Conservation (phyloP, 2,329 filamentous ascomycete genomes). For the Xylariaceae sp. region DNA sequence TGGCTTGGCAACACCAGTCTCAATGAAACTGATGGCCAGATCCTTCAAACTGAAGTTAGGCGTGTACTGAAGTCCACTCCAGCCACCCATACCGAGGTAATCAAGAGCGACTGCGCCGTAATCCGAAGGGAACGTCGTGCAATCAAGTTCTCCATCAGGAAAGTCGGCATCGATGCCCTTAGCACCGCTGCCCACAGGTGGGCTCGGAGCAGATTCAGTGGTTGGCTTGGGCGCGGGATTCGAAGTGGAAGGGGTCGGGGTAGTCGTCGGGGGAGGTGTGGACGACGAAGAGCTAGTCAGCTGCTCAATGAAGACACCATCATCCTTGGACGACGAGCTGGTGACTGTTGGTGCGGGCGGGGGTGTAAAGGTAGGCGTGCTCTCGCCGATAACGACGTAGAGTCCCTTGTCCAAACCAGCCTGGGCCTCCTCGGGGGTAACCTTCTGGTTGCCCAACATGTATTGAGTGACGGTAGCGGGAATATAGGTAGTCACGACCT, state of each 20-base stretch:
- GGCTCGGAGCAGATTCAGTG: slow-evolving; percentile 37
- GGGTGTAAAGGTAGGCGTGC: slow-evolving; percentile 59
- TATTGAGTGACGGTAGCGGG: slow-evolving; percentile 73
- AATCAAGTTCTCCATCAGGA: slow-evolving; percentile 75
- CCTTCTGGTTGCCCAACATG: slow-evolving; percentile 68
- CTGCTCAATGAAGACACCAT: slow-evolving; percentile 43
- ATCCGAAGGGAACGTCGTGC: slow-evolving; percentile 74
- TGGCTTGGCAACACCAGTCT: slow-evolving; percentile 62
- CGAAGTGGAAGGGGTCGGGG: slow-evolving; percentile 38
- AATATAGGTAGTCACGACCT: slow-evolving; percentile 60
- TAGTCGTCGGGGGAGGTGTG: slow-evolving; percentile 36
- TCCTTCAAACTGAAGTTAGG: slow-evolving; percentile 56
- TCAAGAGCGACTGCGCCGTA: slow-evolving; percentile 79
- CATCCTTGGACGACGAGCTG: slow-evolving; percentile 43
- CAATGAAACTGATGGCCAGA: slow-evolving; percentile 68
- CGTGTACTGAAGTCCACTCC: slow-evolving; percentile 76
- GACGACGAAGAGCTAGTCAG: slow-evolving; percentile 42
- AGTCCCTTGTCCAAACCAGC: slow-evolving; percentile 74
- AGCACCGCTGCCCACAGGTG: slow-evolving; percentile 40
- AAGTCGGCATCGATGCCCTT: slow-evolving; percentile 72
- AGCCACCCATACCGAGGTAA: slow-evolving; percentile 76
- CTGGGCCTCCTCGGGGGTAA: slow-evolving; percentile 71
- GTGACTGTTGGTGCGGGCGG: slow-evolving; percentile 45
- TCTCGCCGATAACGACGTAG: slow-evolving; percentile 70
- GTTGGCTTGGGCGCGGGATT: slow-evolving; percentile 35